phyloP scores from a whole-genome alignment of 208 protist species.

The Acanthamoeba royreba region DNA sequence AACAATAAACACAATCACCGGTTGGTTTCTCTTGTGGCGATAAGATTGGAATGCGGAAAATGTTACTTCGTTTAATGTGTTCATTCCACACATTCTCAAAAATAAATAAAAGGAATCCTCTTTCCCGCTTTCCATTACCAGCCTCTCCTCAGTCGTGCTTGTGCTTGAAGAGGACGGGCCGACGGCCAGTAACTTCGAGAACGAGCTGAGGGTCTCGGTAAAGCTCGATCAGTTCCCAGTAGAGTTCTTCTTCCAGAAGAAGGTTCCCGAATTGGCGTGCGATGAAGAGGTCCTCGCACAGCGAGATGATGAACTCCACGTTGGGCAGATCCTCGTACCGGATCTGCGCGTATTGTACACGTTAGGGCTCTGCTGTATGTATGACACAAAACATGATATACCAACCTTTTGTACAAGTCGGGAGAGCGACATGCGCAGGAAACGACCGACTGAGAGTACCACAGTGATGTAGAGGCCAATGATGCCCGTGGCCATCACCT shows the following conservation, averaged over 20 bases:
- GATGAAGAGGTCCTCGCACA: slow-evolving; percentile 62
- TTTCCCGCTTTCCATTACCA: neutral
- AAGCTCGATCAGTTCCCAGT: slow-evolving; percentile 65
- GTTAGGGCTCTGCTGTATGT: too few relatives aligned
- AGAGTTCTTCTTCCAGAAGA: slow-evolving; percentile 64
- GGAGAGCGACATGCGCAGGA: slow-evolving; percentile 62
- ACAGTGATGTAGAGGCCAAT: slow-evolving; percentile 65
- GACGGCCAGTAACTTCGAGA: neutral
- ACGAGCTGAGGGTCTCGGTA: slow-evolving; percentile 52
- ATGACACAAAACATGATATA: too few relatives aligned
- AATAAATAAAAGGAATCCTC: too few relatives aligned
- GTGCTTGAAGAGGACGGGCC: neutral
- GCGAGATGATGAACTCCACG: neutral
- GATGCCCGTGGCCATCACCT: slow-evolving; percentile 28
- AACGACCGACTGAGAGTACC: slow-evolving; percentile 63
- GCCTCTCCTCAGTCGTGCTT: neutral
- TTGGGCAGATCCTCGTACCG: slow-evolving; percentile 9
- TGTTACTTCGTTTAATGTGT: too few relatives aligned
- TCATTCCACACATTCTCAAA: too few relatives aligned
- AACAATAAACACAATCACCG: too few relatives aligned
- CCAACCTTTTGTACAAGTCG: neutral
- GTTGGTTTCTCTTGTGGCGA: too few relatives aligned
- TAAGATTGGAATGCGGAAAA: too few relatives aligned
- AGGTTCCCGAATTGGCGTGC: slow-evolving; percentile 61
- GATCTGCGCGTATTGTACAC: neutral